Base-by-base conservation (phyloP, 1,284 basidiomycete species). In the Singerocomus inundabilis region DNA sequence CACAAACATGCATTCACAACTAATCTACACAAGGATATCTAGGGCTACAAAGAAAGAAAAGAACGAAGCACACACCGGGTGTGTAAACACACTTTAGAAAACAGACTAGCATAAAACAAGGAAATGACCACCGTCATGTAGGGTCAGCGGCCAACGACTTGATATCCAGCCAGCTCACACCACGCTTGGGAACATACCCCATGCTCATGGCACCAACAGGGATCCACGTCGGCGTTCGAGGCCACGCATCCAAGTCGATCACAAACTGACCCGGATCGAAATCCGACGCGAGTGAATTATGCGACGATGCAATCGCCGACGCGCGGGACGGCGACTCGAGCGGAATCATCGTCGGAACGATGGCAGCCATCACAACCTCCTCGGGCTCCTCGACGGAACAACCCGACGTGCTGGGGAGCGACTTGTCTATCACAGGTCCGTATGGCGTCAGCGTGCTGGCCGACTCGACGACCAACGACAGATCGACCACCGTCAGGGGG, bases 321-420 rank as follows among this genome's bases (percentile, higher is more conserved):
- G 56, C 58, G n/a, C 58, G 61, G 1, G 69, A 66, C 0, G 72
- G 70, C 2, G 75, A 74, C n/a, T 68, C 65, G 30, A 73, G 61
- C 1, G 53, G 52, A 1, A 42, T 3, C 33, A 58, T 48, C 5
- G 40, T 16, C 2, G 54, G 43, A 28, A 34, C 25, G 15, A 59
- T 37, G 6, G 29, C 12, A 13, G 52, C 43, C 18, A 66, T 46
- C 16, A 52, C 45, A n/a, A 53, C 30, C 0, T 54, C 47, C 30
- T 56, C 60, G 2, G 31, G 15, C 11, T 52, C 43, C 33, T 51
- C 51, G 3, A 32, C 41, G 11, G 43, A 29, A 32, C 50, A 51
- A 34, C 15, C 12, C 2, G 41, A 46, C 30, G 40, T 49, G 4
- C 41, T 32, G 6, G 52, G 42, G 16, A 30, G 26, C 13, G 48